phyloP scores from a whole-genome alignment of 108 stramenopile species.

The Chaetoceros muelleri region DNA sequence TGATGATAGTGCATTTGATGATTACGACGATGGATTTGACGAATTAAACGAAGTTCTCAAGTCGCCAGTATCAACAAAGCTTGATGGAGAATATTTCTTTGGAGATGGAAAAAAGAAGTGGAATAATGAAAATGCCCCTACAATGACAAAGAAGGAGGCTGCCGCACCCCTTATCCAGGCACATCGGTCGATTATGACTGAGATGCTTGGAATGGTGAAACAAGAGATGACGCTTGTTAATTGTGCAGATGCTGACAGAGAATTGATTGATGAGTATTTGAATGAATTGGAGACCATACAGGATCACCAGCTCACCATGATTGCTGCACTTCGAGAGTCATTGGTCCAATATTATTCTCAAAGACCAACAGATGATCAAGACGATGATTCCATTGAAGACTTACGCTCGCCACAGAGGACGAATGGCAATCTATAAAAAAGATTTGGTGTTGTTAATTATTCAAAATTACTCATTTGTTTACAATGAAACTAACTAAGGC shows the following conservation, averaged over 20 bases:
- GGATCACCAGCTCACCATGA: slow-evolving; percentile 35
- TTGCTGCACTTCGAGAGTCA: slow-evolving; percentile 41
- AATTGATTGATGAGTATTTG: slow-evolving; percentile 58
- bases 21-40: slow-evolving; percentile 14
- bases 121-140: not conserved
- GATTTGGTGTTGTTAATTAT: no score
- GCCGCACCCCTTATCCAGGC: slow-evolving; percentile 32
- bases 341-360: slow-evolving; percentile 1
- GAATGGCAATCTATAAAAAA: no score
- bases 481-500: no score
- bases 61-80: slow-evolving; percentile 11
- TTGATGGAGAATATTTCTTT: slow-evolving; percentile 8
- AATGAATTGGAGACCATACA: slow-evolving; percentile 43
- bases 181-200: slow-evolving; percentile 50
- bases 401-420: not conserved
- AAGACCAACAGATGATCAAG: not conserved
- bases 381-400: not conserved
- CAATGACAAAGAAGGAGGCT: slow-evolving; percentile 12
- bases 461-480: no score
- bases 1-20: not conserved
- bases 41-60: slow-evolving; percentile 14
- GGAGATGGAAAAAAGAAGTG: not conserved
- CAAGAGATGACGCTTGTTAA: slow-evolving; percentile 66
- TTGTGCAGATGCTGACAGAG: slow-evolving; percentile 41
- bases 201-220: slow-evolving; percentile 54